These are phyloP conservation scores for Aspergillus pseudoviridinutans DNA, from an alignment of 2,329 filamentous ascomycete genomes.

Conservation along the genomic window DNA sequence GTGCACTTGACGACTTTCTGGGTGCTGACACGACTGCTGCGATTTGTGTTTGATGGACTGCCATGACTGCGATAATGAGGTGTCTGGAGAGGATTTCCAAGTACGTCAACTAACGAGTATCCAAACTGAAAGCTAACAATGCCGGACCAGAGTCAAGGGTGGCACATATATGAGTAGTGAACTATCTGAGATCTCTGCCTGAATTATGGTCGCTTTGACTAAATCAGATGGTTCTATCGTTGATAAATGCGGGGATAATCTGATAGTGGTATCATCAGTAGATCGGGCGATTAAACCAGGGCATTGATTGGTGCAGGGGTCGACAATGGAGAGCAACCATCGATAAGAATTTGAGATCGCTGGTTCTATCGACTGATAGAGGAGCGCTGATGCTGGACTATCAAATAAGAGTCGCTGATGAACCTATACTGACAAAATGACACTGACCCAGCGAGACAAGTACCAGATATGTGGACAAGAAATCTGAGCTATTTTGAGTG, in stretches of 20 bases:
- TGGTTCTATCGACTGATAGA: background rate
- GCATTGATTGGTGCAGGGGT: background rate
- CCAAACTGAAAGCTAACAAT: background rate
- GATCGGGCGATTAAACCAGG: background rate
- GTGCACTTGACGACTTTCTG: slow-evolving; percentile 15
- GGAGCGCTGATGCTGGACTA: background rate
- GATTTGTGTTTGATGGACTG: slow-evolving; percentile 24
- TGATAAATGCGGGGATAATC: slow-evolving; percentile 15
- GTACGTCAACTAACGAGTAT: background rate
- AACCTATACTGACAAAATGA: background rate
- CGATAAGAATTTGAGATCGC: background rate
- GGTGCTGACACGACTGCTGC: slow-evolving; percentile 28
- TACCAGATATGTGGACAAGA: background rate
- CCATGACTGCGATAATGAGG: slow-evolving; percentile 7
- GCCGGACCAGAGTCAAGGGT: background rate
- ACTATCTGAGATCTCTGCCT: background rate
- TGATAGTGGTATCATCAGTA: slow-evolving; percentile 4
- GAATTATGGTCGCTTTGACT: background rate
- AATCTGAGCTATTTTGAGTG: background rate
- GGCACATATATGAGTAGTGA: background rate
- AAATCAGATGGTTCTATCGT: background rate
- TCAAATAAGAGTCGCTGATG: background rate
- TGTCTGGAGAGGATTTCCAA: background rate
- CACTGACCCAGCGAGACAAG: background rate
- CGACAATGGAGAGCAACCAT: background rate